Base-by-base conservation (phyloP, 2,329 filamentous ascomycete genomes). In the Gyromitra esculenta region DNA sequence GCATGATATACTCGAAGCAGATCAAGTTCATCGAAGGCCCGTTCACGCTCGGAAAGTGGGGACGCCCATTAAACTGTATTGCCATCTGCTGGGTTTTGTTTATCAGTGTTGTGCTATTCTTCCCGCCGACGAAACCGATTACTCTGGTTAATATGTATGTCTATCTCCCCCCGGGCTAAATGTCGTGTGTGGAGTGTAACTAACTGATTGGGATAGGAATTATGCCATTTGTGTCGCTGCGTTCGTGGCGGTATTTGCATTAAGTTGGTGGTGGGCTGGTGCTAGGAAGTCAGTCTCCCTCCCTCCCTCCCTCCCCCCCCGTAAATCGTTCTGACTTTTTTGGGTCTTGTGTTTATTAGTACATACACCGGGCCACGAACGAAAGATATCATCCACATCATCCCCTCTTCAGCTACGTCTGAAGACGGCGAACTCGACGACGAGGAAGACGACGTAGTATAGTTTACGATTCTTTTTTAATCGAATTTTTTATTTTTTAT, bases 81-180 rank as follows among this genome's bases (percentile, higher is more conserved):
- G 87, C 89, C 1, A 85, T 89, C n/a, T 82, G 83, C 2, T 91
- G 89, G 89, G 88, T 90, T 2, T 78, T 86, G 35, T 89, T 90
- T 80, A 90, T 91, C 78, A 89, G 87, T 79, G 84, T 87, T 8
- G 86, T 90, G n/a, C 83, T 91, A 18, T 88, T 87, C 79, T 87
- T 87, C 81, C 86, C 86, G 6, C 84, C 85, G 1, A 82, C 81
- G 8, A 82, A 83, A 59, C 87, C 86, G 7, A 83, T 87, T 8
- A 87, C 86, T 2, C 79, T 80, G 3, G 81, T 82, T 65, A 88
- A 87, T 81, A 87, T 87, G 86, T 85, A 80, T 79, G 82, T 72
- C 31, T n/a, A 9, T 5, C 5, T 37, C 0, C 4, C 9, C 31
- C 45, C 57, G 60, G 50, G 18, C 15, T 15, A 6, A 5, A 11